Evolutionary conservation across 768 basidiomycete genomes (phyloP).

Genomic region (Serendipita sp.): DNA sequence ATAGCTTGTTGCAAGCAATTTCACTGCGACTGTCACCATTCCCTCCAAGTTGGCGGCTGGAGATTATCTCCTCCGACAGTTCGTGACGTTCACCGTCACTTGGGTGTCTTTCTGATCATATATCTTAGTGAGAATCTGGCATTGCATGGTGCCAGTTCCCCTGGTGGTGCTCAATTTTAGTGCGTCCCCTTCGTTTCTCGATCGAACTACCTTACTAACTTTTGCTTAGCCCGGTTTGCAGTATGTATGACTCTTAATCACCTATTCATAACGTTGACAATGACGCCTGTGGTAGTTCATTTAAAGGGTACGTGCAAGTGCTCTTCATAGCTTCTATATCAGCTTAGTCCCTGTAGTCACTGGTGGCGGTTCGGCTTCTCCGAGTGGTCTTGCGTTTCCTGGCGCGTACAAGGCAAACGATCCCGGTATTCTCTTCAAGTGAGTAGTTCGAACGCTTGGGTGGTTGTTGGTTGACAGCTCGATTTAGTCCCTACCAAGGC

Average conservation of each 20-base stretch:
- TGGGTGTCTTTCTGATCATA: neutral
- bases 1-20: neutral
- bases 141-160: neutral
- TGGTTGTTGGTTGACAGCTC: neutral
- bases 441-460: neutral
- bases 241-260: neutral
- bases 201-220: neutral
- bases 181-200: neutral
- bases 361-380: neutral
- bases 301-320: neutral
- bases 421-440: neutral
- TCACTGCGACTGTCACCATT: neutral
- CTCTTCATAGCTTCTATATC: neutral
- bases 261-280: neutral
- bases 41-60: neutral
- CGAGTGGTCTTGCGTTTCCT: neutral
- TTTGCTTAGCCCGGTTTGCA: neutral
- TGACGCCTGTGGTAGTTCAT: neutral
- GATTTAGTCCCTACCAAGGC: neutral
- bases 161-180: neutral
- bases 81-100: neutral
- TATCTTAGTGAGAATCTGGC: neutral
- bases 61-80: neutral
- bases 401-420: neutral
- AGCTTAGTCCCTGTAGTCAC: neutral